Evolutionary conservation across 2,329 filamentous ascomycete species (phyloP), one percentile per base, ranked within the genome.

Genomic region (Teratosphaeria destructans): DNA sequence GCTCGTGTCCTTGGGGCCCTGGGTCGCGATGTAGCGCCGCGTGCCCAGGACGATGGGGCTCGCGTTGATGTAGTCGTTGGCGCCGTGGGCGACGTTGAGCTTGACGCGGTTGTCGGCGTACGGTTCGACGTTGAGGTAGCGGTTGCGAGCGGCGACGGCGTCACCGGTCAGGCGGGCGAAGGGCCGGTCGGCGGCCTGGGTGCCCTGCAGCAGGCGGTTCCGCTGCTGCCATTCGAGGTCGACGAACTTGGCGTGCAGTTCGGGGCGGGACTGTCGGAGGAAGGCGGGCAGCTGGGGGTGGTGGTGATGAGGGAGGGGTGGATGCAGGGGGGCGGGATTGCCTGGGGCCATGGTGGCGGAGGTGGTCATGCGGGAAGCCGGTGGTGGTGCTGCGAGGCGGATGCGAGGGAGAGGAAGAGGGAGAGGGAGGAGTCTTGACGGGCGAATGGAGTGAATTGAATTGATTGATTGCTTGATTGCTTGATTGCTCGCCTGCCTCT

Each of bases 71-170:
- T 83, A 80, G 65, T 84, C 72, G 71, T 75, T 72, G 65, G 76
- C 71, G 3, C 32, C 55, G 16, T 87, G 81, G 1, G 89, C 86
- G 1, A 96, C 93, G 47, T 82, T 81, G 19, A 99, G 82, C 71
- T 84, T 87, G 59, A 99, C 81, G 43, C 94, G 85, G 70, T 95
- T 95, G 71, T 89, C 85, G 62, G 88, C 86, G 85, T 89, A 99
- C 0, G 92, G 90, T 71, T 92, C 87, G 63, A 99, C 90, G 70
- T 97, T 96, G 58, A 80, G 73, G 75, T 97, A 99, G 59, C 94
- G 86, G 74, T 97, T 95, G 65, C 93, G 82, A 39, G 75, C 72
- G 61, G 78, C 79, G 63, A 84, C 77, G 55, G 83, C 79, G 8
- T 82, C 77, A 27, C 80, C 79, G 32, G 75, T 75, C 56, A 87